phyloP scores from a whole-genome alignment of 345 rosid genomes.

The Lagerstroemia speciosa region DNA sequence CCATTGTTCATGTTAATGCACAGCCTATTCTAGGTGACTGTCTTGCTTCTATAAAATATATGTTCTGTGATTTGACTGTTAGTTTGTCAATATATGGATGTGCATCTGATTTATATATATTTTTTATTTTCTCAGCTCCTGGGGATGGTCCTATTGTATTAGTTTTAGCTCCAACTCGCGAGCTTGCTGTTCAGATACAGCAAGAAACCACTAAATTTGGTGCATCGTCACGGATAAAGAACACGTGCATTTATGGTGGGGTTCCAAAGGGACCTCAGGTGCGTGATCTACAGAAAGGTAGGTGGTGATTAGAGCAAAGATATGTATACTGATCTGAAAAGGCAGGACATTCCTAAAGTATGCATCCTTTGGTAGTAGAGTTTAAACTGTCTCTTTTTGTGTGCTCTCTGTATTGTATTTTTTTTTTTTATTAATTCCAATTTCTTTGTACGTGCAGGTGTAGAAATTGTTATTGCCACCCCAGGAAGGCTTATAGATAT shows the following conservation, averaged over 20 bases:
- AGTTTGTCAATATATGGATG: not conserved
- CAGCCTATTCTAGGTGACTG: constrained; percentile 86
- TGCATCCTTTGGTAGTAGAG: constrained; percentile 25
- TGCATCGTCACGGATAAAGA: constrained; percentile 86
- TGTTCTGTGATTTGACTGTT: not conserved
- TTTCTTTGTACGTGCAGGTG: constrained; percentile 35
- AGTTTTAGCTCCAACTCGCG: constrained; percentile 98
- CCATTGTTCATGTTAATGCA: constrained; percentile 96
- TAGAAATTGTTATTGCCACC: constrained; percentile 96
- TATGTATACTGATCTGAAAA: constrained; percentile 27
- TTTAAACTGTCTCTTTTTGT: constrained; percentile 9
- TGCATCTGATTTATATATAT: constrained; percentile 3
- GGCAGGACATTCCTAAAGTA: constrained; percentile 24
- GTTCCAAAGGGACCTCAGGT: constrained; percentile 99
- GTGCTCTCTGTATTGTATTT: not conserved
- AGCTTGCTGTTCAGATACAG: constrained; percentile 99
- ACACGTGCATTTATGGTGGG: constrained; percentile 94
- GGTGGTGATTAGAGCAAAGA: constrained; percentile 28
- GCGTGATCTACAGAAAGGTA: constrained; percentile 99
- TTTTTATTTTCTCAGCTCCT: constrained; percentile 44
- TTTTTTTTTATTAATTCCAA: constrained; percentile 2
- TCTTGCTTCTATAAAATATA: constrained; percentile 1
- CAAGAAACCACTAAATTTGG: constrained; percentile 96
- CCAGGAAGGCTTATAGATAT: constrained; percentile 99
- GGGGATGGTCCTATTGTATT: constrained; percentile 98